Evolutionary conservation across 257 asterid genomes (phyloP), one percentile per base, ranked within the genome.

Genomic region (Vinca minor): DNA sequence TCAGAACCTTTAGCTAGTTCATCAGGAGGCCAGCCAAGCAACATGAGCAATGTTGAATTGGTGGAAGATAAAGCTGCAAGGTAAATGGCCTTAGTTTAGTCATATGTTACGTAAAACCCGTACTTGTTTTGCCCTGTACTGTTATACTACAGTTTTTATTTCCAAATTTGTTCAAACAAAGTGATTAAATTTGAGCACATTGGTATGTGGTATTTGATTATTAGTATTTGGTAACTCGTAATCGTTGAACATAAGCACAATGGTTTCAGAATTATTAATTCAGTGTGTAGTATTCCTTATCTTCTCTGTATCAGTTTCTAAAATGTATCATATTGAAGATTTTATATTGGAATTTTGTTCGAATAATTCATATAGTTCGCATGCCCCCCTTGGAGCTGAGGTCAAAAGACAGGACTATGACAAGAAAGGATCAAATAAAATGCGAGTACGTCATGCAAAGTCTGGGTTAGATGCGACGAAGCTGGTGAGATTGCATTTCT

Each of bases 341-440:
- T 59, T 59, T 4, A 59, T 38, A 36, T 36, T 15, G 3, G 32
- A 52, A 0, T 15, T 60, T 39, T 17, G 25, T 45, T 54, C 32
- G 17, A 68, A 46, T 46, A 21, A 55, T 55, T 71, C 57, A 61
- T 41, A 64, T 78, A 88, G 91, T 72, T 81, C 70, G 78, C 80
- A 81, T 61, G 77, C 65, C 53, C 59, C 29, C n/a, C n/a, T n/a
- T 4, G 86, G 79, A 63, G 75, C 62, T 52, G 20, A 12, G 5
- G 31, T 18, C 54, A 83, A 74, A 35, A 79, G 72, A 69, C 62
- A 65, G 18, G 82, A 79, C 10, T 61, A 63, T 63, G 77, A 71
- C 61, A 55, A 26, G 35, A 82, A 67, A 76, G 70, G 72, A 76
- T 67, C 82, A 44, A 81, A 78, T 62, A 86, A 76, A 58, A 9